Percentiles rank a stretch among this genome's conserved stretches.
Evolutionary conservation across 139 green algal genomes (phyloP).

Genomic region (Gonium pectorale): DNA sequence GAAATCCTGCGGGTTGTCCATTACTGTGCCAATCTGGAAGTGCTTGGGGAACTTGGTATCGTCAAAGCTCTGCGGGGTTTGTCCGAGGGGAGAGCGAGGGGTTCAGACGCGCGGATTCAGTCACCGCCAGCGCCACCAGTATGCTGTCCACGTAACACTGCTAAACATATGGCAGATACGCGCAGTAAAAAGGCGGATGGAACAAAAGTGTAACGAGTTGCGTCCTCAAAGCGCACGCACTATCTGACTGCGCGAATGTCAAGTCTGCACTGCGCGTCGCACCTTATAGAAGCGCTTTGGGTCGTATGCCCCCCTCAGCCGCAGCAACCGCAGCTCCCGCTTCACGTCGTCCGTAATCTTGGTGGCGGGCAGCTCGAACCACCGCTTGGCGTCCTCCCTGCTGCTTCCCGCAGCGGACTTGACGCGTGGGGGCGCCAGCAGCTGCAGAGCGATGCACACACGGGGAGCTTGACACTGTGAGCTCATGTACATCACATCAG

Average conservation of each 20-base stretch:
- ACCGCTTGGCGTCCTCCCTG: conserved; percentile 35
- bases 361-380: conserved; percentile 33
- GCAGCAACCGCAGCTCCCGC: conserved; percentile 81
- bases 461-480: no score
- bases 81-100: no score
- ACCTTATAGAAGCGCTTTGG: conserved; percentile 93
- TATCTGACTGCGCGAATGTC: no score
- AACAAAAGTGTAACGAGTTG: no score
- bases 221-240: no score
- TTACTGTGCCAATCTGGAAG: conserved; percentile 87
- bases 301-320: conserved; percentile 84
- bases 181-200: no score
- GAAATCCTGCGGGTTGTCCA: conserved; percentile 80
- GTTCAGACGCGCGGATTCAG: no score
- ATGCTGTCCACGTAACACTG: no score
- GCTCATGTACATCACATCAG: no score
- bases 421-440: conserved; percentile 52
- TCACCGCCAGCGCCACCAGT: no score
- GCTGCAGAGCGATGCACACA: conserved; percentile 13
- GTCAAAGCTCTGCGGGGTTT: conserved; percentile 60
- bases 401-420: conserved; percentile 17
- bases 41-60: conserved; percentile 79
- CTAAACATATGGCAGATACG: no score
- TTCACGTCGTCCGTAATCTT: conserved; percentile 71
- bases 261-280: neutral